Percentiles rank a stretch among this genome's conserved stretches.
Evolutionary conservation across 2,329 filamentous ascomycete genomes (phyloP).

Genomic region (Fusarium veterinarium): DNA sequence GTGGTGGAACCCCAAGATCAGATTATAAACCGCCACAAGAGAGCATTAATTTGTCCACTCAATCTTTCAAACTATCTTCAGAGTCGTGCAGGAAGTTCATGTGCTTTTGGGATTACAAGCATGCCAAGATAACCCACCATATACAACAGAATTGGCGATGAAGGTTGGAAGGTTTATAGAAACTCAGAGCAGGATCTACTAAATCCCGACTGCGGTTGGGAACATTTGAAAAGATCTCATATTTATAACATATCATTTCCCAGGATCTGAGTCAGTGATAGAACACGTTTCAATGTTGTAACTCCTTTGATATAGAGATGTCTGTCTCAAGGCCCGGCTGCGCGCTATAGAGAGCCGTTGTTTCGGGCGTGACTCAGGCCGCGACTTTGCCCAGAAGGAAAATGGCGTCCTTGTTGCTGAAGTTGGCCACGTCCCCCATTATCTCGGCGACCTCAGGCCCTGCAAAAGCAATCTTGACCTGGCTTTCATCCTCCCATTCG

Average conservation of each 20-base stretch:
- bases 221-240: too few relatives aligned
- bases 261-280: background rate
- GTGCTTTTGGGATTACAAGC: fast-evolving
- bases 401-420: background rate
- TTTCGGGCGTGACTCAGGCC: background rate
- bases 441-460: background rate
- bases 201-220: too few relatives aligned
- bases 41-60: background rate
- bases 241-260: background rate
- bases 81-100: fast-evolving
- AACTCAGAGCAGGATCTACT: too few relatives aligned
- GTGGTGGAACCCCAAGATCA: background rate
- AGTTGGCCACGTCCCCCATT: background rate
- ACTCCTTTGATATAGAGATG: background rate
- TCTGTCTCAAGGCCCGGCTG: background rate
- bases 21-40: background rate
- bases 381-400: background rate
- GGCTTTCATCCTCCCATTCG: background rate
- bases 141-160: too few relatives aligned
- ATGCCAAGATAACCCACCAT: fast-evolving
- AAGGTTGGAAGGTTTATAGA: too few relatives aligned
- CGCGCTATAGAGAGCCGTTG: background rate
- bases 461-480: background rate
- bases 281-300: background rate
- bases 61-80: too few relatives aligned